These are phyloP conservation scores for Aspergillus asperescens DNA, from an alignment of 495 filamentous ascomycete species.

Conservation along the genomic window DNA sequence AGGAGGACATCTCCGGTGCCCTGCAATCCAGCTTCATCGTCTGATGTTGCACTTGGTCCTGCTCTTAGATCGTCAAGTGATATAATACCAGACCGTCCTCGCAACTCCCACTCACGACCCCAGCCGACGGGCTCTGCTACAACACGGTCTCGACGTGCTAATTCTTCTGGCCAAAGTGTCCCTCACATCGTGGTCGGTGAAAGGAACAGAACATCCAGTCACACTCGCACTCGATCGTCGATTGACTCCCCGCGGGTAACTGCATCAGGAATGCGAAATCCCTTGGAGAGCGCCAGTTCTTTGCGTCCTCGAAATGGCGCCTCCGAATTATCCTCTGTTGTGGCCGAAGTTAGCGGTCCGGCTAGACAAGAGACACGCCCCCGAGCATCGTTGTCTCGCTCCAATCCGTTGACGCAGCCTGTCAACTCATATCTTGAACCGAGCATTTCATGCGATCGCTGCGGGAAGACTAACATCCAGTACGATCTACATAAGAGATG, in stretches of 20 bases:
- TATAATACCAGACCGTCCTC: conserved; percentile 35
- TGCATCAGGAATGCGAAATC: conserved; percentile 11
- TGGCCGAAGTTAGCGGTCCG: conserved; percentile 22
- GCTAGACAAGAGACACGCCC: conserved; percentile 24
- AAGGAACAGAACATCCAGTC: conserved; percentile 25
- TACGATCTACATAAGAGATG: conserved; percentile 81
- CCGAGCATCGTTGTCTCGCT: conserved; percentile 33
- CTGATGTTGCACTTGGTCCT: conserved; percentile 35
- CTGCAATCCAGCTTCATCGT: conserved; percentile 32
- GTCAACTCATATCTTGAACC: conserved; percentile 56
- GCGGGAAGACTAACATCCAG: conserved; percentile 61
- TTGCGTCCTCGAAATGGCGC: background rate
- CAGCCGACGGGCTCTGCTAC: conserved; percentile 25
- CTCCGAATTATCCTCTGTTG: conserved; percentile 21
- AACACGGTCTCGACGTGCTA: conserved; percentile 31
- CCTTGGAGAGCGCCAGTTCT: conserved; percentile 10
- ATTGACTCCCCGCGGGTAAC: conserved; percentile 17
- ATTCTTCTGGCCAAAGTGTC: conserved; percentile 34
- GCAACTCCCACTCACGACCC: conserved; percentile 24
- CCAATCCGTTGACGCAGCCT: conserved; percentile 20
- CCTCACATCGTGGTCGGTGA: conserved; percentile 31
- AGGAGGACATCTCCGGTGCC: conserved; percentile 34
- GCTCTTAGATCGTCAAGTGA: conserved; percentile 40
- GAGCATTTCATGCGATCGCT: conserved; percentile 63
- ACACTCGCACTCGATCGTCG: conserved; percentile 18